Evolutionary conservation across 345 rosid species (phyloP).

Genomic region (Durio zibethinus): DNA sequence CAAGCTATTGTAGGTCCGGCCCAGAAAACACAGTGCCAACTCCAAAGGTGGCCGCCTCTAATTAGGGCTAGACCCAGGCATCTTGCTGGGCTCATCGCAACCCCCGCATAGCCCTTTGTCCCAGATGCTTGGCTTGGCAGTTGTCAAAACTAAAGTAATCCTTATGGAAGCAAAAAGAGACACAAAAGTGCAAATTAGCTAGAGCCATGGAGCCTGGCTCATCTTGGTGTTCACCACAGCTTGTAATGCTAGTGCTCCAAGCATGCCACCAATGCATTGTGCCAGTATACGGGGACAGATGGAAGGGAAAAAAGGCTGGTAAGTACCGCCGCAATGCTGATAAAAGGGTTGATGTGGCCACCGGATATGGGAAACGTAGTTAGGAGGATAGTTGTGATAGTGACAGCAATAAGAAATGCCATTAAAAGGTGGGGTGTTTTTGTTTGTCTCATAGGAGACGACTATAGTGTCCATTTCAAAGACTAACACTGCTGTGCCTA

Average conservation of each 20-base stretch:
- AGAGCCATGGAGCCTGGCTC: constrained; percentile 28
- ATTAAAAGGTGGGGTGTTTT: constrained; percentile 34
- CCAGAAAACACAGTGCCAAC: constrained; percentile 36
- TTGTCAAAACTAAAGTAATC: constrained; percentile 47
- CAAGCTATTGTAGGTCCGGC: constrained; percentile 25
- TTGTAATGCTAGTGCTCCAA: constrained; percentile 28
- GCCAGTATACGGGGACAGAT: constrained; percentile 41
- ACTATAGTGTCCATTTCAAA: constrained; percentile 40
- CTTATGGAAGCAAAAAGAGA: constrained; percentile 39
- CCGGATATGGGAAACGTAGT: constrained; percentile 48
- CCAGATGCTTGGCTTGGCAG: constrained; percentile 34
- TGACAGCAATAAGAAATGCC: constrained; percentile 30
- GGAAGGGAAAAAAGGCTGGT: constrained; percentile 35
- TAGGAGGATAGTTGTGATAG: constrained; percentile 35
- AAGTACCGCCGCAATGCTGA: constrained; percentile 36
- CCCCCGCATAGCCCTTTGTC: constrained; percentile 45
- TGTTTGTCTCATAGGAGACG: constrained; percentile 27
- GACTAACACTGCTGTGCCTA: constrained; percentile 43
- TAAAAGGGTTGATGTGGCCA: constrained; percentile 45
- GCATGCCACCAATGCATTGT: constrained; percentile 43
- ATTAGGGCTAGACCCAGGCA: constrained; percentile 39
- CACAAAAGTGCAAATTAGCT: constrained; percentile 36
- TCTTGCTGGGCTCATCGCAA: constrained; percentile 50
- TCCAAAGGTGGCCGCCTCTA: constrained; percentile 34
- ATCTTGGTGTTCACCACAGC: constrained; percentile 27